Percentiles rank a stretch among this genome's conserved stretches.
These are phyloP conservation scores for Monosporascus cannonballus DNA, from an alignment of 2,329 filamentous ascomycete genomes.

Conservation along the genomic window DNA sequence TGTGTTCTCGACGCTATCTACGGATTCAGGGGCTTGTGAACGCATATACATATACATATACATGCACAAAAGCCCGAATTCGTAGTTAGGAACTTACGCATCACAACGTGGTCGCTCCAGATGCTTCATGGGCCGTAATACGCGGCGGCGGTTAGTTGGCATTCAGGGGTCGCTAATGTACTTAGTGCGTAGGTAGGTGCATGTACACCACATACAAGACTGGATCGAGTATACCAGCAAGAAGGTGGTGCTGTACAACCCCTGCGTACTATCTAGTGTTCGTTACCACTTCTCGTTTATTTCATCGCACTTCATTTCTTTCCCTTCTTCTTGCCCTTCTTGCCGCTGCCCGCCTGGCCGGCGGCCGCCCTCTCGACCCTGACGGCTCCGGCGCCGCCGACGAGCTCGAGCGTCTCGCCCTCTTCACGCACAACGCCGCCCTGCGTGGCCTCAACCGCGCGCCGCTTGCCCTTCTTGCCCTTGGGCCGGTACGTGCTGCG, in stretches of 20 bases:
- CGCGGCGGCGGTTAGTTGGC: too few relatives aligned
- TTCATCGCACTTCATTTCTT: slow-evolving; percentile 39
- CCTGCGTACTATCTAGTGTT: background rate
- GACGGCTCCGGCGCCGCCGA: slow-evolving; percentile 56
- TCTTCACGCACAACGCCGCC: slow-evolving; percentile 60
- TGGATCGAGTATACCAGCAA: background rate
- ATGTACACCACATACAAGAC: too few relatives aligned
- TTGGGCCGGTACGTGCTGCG: slow-evolving; percentile 84
- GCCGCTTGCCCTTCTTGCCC: slow-evolving; percentile 87
- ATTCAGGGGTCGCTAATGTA: too few relatives aligned
- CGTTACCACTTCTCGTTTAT: background rate
- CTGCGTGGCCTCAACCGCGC: slow-evolving; percentile 72
- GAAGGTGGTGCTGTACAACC: too few relatives aligned
- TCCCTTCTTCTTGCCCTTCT: slow-evolving; percentile 34
- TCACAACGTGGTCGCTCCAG: too few relatives aligned
- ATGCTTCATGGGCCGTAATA: too few relatives aligned
- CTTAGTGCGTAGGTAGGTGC: too few relatives aligned
- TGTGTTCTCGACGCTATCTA: too few relatives aligned
- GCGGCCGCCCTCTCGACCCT: slow-evolving; percentile 55
- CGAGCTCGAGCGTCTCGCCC: slow-evolving; percentile 57
- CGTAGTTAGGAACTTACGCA: too few relatives aligned
- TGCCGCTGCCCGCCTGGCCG: slow-evolving; percentile 13
- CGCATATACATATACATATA: too few relatives aligned
- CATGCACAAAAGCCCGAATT: too few relatives aligned
- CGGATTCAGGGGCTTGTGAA: too few relatives aligned